Evolutionary conservation across 2,329 filamentous ascomycete species (phyloP).

Genomic region (Microsporum ferrugineum): DNA sequence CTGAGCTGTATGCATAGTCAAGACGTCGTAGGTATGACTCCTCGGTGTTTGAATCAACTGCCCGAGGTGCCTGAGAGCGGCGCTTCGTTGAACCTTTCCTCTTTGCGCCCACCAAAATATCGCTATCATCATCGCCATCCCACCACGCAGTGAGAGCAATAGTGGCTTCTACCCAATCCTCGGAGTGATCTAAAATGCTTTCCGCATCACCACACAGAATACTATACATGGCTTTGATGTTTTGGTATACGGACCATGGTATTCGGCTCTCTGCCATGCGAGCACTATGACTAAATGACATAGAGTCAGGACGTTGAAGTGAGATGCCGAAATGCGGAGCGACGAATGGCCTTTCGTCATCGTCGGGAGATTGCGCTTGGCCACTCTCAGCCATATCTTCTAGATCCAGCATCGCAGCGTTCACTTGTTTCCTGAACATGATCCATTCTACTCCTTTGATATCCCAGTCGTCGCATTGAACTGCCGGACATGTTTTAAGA

Average conservation of each 20-base stretch:
- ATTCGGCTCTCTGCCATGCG: slow-evolving; percentile 72
- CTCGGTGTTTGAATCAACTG: slow-evolving; percentile 43
- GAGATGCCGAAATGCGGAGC: slow-evolving; percentile 34
- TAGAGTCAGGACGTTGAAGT: slow-evolving; percentile 40
- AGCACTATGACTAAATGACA: slow-evolving; percentile 54
- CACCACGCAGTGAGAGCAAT: slow-evolving; percentile 81
- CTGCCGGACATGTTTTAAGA: slow-evolving; percentile 61
- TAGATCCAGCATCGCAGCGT: slow-evolving; percentile 57
- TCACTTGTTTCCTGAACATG: slow-evolving; percentile 65
- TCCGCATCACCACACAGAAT: slow-evolving; percentile 65
- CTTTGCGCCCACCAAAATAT: slow-evolving; percentile 22
- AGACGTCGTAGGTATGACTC: slow-evolving; percentile 66
- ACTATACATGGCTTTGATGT: slow-evolving; percentile 66
- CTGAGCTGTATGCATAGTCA: slow-evolving; percentile 54
- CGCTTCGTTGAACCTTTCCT: slow-evolving; percentile 9
- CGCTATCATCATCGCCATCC: slow-evolving; percentile 61
- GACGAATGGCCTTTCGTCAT: slow-evolving; percentile 36
- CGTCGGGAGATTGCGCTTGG: slow-evolving; percentile 30
- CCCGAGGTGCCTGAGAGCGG: slow-evolving; percentile 26
- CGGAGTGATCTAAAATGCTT: slow-evolving; percentile 62
- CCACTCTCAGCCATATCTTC: slow-evolving; percentile 69
- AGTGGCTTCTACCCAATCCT: slow-evolving; percentile 88
- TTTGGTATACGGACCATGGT: slow-evolving; percentile 83
- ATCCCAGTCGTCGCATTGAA: slow-evolving; percentile 60
- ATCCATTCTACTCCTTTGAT: slow-evolving; percentile 71